Conservation (phyloP, 495 filamentous ascomycete genomes). For the Tuber calosporum region DNA sequence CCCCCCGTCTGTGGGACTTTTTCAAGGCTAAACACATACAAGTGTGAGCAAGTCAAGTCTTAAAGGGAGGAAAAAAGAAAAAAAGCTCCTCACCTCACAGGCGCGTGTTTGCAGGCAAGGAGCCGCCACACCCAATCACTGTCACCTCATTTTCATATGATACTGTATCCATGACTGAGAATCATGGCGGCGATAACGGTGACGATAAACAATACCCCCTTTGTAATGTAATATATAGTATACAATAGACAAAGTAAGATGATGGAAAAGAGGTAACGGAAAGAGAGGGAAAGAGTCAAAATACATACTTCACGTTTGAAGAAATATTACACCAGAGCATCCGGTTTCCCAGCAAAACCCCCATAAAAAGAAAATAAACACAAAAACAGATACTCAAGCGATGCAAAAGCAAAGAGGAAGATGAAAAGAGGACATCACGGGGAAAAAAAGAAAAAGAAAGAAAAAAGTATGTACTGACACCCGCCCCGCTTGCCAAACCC, state of each 20-base stretch:
- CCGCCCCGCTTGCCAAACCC: neutral
- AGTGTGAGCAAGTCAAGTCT: neutral
- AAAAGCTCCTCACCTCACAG: neutral
- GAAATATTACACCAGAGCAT: slow-evolving; percentile 1
- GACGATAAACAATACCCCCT: neutral
- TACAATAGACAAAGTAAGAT: slow-evolving; percentile 5
- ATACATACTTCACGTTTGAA: slow-evolving; percentile 4
- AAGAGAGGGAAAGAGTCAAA: neutral
- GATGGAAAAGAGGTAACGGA: neutral
- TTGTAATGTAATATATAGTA: slow-evolving; percentile 5
- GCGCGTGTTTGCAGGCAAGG: neutral
- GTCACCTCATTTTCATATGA: neutral
- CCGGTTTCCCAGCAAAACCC: neutral
- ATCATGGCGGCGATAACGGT: neutral
- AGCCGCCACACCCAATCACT: neutral
- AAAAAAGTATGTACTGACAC: neutral
- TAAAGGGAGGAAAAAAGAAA: neutral
- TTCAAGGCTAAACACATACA: neutral
- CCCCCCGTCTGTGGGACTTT: neutral
- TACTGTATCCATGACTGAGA: neutral
- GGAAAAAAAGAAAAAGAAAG: neutral
- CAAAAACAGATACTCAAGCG: slow-evolving; percentile 1
- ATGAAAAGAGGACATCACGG: neutral
- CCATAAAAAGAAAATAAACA: neutral
- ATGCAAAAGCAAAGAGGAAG: neutral